Evolutionary conservation across 257 asterid species (phyloP), one percentile per base, ranked within the genome.

Genomic region (Nicotiana paniculata): DNA sequence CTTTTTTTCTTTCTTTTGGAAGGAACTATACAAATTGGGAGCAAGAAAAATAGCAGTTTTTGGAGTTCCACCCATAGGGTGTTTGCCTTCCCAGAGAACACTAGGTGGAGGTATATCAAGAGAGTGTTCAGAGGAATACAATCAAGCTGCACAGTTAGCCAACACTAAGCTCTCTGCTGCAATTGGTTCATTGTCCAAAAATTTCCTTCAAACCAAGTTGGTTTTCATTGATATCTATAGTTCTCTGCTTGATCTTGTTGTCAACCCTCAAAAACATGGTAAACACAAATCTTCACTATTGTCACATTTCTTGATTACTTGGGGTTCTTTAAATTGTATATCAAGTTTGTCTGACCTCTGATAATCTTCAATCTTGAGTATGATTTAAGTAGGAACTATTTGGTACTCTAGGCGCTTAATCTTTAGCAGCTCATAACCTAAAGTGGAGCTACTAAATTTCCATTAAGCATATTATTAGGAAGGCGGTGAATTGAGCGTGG

Each of bases 31-130:
- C 39, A 85, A 82, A 0, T 77, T 88, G 18, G 94, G 94, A 4
- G 91, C 87, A 55, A 77, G 90, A 87, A 88, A 83, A 79, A 30
- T 84, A 6, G 91, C 81, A 15, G 81, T 91, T 48, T 88, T 89
- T 72, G 81, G 90, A 17, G 3, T 85, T 2, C 93, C 91, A 3
- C 90, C 91, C 9, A 39, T 88, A 13, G 94, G 94, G 37, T 91
- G 94, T 61, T 21, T 89, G 66, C 94, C 94, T 39, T 62, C 87
- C 37, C 89, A 85, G 77, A 89, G 94, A 82, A 91, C 92, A 1
- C 68, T 91, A 5, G 87, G 74, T 5, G 94, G 94, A 28, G 91
- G 91, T 4, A 0, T 1, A 6, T 2, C 48, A 43, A 86, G 94
- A 77, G 28, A 0, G 48, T 90, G 90, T 59, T 76, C 79, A 18